These are phyloP conservation scores for Dillenia suffruticosa DNA, from an alignment of 164 flowering plant genomes.

Conservation along the genomic window DNA sequence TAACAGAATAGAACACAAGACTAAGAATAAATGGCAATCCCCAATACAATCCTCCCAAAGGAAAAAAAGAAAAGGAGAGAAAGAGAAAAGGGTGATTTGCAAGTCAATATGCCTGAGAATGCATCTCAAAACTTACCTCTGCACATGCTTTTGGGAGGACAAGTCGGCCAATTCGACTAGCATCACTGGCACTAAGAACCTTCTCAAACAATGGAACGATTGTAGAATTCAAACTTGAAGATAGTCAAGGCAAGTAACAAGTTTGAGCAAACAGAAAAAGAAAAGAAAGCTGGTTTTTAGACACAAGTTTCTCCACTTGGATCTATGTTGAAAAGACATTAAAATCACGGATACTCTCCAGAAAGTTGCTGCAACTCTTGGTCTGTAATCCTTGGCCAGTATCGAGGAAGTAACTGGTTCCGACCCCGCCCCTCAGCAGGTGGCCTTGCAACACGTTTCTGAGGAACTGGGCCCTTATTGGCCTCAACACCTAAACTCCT, in stretches of 20 bases:
- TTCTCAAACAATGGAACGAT: constrained; percentile 95
- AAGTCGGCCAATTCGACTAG: constrained; percentile 96
- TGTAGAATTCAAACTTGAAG: constrained; percentile 72
- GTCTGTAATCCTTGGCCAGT: constrained; percentile 97
- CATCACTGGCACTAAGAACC: constrained; percentile 98
- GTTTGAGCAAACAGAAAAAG: not conserved
- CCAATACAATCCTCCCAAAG: no score
- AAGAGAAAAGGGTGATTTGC: not conserved
- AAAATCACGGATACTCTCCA: constrained; percentile 88
- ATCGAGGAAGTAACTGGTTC: constrained; percentile 90
- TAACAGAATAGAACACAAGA: constrained; percentile 1
- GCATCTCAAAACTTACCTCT: constrained; percentile 51
- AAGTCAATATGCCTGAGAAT: not conserved
- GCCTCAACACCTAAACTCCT: constrained; percentile 23
- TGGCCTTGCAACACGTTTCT: constrained; percentile 77
- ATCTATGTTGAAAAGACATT: not conserved
- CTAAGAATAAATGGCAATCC: not conserved
- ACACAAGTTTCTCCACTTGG: no score
- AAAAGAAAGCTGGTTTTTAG: not conserved
- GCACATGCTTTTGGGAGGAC: constrained; percentile 99
- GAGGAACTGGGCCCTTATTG: constrained; percentile 40
- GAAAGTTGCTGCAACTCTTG: constrained; percentile 84
- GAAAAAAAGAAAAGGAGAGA: not conserved
- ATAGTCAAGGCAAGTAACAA: constrained; percentile 34
- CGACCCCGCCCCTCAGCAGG: constrained; percentile 92